A percentile compares a stretch with the other conserved stretches of the same genome.
Conservation (phyloP, 23 red algal genomes). For the Gracilaria vermiculophylla region DNA sequence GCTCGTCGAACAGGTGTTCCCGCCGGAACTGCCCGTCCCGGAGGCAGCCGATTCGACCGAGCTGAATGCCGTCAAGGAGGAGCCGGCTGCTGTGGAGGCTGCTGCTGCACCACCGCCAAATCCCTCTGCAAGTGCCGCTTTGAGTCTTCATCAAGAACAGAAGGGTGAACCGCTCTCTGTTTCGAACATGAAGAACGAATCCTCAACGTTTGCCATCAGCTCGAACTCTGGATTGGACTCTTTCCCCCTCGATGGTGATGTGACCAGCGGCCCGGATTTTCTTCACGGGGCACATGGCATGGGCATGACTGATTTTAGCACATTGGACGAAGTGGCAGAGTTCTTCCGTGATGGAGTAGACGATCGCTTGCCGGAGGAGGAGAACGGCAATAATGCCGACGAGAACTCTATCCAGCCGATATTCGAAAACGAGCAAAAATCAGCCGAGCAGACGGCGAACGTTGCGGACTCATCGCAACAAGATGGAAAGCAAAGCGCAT, state of each 20-base stretch:
- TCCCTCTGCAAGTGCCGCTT: neutral
- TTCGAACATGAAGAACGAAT: neutral
- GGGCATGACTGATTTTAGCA: constrained; percentile 51
- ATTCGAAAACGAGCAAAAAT: neutral
- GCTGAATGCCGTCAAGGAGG: neutral
- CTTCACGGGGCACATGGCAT: constrained; percentile 16
- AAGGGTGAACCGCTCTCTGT: neutral
- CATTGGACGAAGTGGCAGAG: constrained; percentile 51
- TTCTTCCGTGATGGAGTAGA: constrained; percentile 52
- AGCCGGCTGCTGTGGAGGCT: neutral
- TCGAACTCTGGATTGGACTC: constrained; percentile 13
- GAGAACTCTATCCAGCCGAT: neutral
- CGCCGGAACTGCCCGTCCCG: neutral
- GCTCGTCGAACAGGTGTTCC: constrained; percentile 1
- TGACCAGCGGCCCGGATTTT: neutral
- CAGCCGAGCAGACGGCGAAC: neutral
- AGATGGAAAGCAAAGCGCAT: neutral
- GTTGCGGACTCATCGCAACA: neutral
- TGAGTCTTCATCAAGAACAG: neutral
- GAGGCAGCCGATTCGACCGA: neutral
- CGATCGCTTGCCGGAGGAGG: constrained; percentile 19
- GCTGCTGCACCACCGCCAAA: neutral
- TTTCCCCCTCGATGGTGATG: constrained; percentile 33
- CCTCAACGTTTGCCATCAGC: neutral
- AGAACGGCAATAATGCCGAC: neutral